These are phyloP conservation scores for Striga hermonthica DNA, from an alignment of 305 asterid species.

Conservation along the genomic window DNA sequence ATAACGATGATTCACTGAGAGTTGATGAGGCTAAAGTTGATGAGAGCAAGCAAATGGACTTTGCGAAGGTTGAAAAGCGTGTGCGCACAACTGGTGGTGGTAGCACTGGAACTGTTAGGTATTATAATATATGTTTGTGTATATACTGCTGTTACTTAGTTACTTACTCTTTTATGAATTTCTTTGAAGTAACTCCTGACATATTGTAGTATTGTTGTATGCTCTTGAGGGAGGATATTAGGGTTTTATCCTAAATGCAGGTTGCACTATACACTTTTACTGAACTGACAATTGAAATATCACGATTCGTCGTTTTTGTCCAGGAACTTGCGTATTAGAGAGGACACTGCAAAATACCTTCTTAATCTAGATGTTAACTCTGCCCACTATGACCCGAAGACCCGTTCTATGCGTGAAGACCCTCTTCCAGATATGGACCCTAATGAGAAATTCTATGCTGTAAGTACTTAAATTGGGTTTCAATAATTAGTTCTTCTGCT, in stretches of 20 bases:
- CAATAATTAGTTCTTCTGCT: neutral
- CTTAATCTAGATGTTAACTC: constrained; percentile 93
- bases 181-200: neutral
- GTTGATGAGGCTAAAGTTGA: constrained; percentile 97
- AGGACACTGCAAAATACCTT: constrained; percentile 96
- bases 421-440: constrained; percentile 99
- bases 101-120: constrained; percentile 98
- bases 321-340: constrained; percentile 96
- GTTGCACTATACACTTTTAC: neutral
- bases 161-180: neutral
- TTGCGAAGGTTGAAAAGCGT: constrained; percentile 98
- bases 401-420: constrained; percentile 98
- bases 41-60: constrained; percentile 99
- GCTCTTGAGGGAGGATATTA: constrained; percentile 10
- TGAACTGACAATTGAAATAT: neutral
- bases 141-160: constrained; percentile 6
- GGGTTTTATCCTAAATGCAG: constrained; percentile 4
- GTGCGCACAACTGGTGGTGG: constrained; percentile 99
- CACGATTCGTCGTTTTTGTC: constrained; percentile 17
- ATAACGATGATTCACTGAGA: constrained; percentile 59
- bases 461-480: constrained; percentile 39
- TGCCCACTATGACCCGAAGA: constrained; percentile 92
- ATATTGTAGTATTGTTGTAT: neutral
- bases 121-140: neutral
- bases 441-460: constrained; percentile 86